phyloP scores from a whole-genome alignment of 2,329 filamentous ascomycete species.

The Alternaria viburni region DNA sequence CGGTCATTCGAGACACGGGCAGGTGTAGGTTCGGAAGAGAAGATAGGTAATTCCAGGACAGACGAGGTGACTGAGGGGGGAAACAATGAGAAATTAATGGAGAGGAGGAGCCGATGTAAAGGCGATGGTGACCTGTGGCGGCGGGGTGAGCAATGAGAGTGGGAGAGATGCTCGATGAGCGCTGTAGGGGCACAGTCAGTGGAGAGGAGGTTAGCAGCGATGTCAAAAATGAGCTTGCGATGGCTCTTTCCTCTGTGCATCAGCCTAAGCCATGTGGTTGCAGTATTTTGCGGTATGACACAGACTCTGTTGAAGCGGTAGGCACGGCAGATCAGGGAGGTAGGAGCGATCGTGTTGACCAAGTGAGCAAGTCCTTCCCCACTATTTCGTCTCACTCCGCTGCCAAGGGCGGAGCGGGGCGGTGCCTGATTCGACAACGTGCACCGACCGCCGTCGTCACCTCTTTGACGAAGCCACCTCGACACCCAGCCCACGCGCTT shows the following conservation, averaged over 20 bases:
- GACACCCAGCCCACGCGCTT: slow-evolving; percentile 31
- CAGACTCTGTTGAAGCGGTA: slow-evolving; percentile 6
- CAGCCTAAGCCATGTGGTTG: slow-evolving; percentile 14
- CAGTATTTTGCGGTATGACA: background rate
- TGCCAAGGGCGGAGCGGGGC: slow-evolving; percentile 37
- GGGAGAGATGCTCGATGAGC: slow-evolving; percentile 22
- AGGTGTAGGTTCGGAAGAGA: slow-evolving; percentile 11
- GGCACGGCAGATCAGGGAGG: slow-evolving; percentile 2
- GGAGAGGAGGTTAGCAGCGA: slow-evolving; percentile 20
- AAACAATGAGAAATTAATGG: slow-evolving; percentile 34
- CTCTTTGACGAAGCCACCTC: slow-evolving; percentile 38
- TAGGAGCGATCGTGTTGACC: slow-evolving; percentile 14
- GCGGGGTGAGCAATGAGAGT: slow-evolving; percentile 29
- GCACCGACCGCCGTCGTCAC: slow-evolving; percentile 38
- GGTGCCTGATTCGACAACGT: slow-evolving; percentile 33
- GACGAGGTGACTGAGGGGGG: slow-evolving; percentile 14
- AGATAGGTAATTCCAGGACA: slow-evolving; percentile 7
- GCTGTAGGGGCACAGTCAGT: slow-evolving; percentile 28
- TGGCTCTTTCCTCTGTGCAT: slow-evolving; percentile 31
- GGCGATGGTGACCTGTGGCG: slow-evolving; percentile 17
- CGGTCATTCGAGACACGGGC: slow-evolving; percentile 7
- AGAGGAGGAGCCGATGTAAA: slow-evolving; percentile 14
- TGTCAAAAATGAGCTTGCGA: slow-evolving; percentile 23
- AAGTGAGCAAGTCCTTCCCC: slow-evolving; percentile 12
- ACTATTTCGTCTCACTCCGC: slow-evolving; percentile 29